Conservation (phyloP, 192 early-diverging fungal genomes). For the Backusella australiensis region DNA sequence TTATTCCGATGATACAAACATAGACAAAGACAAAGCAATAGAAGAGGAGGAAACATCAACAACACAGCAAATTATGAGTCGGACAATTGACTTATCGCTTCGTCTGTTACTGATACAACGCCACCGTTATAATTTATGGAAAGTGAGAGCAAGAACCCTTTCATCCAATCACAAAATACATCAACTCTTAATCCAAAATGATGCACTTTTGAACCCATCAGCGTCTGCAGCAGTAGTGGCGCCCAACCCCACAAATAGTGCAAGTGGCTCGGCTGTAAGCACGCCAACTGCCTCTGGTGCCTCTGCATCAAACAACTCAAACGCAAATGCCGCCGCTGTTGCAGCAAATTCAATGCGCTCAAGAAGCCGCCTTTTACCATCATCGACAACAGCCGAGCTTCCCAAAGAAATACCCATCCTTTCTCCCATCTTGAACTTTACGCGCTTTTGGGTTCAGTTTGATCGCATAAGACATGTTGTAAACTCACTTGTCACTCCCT, state of each 20-base stretch:
- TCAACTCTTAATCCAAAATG: not conserved
- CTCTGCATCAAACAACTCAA: not conserved
- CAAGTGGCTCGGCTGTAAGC: not conserved
- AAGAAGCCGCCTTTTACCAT: not conserved
- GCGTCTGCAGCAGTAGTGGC: not conserved
- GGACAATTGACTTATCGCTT: conserved; percentile 23
- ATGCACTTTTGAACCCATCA: not conserved
- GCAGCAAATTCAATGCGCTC: not conserved
- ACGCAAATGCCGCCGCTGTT: not conserved
- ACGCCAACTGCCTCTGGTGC: not conserved
- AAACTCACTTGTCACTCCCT: conserved; percentile 12
- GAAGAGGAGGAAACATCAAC: not conserved
- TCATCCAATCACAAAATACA: conserved; percentile 24
- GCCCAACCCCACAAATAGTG: not conserved
- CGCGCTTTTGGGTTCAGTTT: conserved; percentile 27
- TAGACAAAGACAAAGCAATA: too few species aligned
- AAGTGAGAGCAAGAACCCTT: conserved; percentile 19
- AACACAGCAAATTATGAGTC: conserved; percentile 10
- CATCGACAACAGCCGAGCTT: not conserved
- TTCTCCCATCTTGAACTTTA: conserved; percentile 23
- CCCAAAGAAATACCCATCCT: conserved; percentile 22
- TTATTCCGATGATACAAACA: not conserved
- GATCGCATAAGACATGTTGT: conserved; percentile 32
- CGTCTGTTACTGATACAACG: conserved; percentile 32
- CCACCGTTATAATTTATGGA: conserved; percentile 29